Evolutionary conservation across 2,329 filamentous ascomycete genomes (phyloP), one percentile per base, ranked within the genome.

Genomic region (Talaromyces sp.): DNA sequence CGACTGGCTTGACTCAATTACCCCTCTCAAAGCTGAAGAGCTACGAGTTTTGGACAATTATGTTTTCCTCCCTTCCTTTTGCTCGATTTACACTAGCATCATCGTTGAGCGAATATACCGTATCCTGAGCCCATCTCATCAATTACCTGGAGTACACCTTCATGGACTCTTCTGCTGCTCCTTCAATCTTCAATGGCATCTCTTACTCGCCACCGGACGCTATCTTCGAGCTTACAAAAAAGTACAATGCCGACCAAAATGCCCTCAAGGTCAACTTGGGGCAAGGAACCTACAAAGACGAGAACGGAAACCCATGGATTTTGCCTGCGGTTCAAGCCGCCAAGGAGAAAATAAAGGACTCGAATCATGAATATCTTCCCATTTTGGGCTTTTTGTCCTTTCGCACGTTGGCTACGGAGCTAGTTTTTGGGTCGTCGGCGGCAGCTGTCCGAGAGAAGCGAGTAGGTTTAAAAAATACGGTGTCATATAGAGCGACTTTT

Each of bases 361-460:
- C 95, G 71, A 94, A 97, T 81, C 94, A 98, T 84, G 94, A 98
- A 84, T 98, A 98, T 81, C 91, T 95, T 61, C 94, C 94, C 63
- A 98, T 98, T 77, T 88, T 92, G 67, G 94, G 95, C 72, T 85
- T 97, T 62, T 79, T 87, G 61, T 84, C 88, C 68, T 95, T 97
- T 81, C 95, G 92, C 58, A 85, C 87, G 73, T 93, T 92, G 76
- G 92, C 93, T 25, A 90, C 92, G 72, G 91, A 93, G 82, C 84
- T 97, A 69, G 90, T 96, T 64, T 85, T 98, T 36, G 93, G 93
- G 64, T 2, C 47, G 3, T 29, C 47, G 22, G 2, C 40, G 53
- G 43, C 51, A 59, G 45, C 8, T 66, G 22, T 49, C 40, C 43
- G 29, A 58, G 49, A 64, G 34, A 59, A 58, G 13, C 58, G 62